These are phyloP conservation scores for Hygrophila difformis DNA, from an alignment of 257 asterid species.

Conservation along the genomic window DNA sequence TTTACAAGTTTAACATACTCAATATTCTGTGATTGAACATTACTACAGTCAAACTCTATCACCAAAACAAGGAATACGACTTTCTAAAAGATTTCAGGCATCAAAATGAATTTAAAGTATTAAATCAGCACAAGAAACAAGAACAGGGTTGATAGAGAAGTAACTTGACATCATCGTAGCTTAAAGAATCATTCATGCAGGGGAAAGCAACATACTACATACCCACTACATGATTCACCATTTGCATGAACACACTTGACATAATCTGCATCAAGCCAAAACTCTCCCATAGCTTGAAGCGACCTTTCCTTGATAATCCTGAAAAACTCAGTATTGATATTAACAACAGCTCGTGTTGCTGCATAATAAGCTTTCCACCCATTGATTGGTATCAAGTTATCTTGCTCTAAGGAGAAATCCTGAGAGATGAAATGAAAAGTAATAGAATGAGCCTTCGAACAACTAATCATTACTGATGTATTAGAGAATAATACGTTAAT, in stretches of 20 bases:
- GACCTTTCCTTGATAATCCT: constrained; percentile 56
- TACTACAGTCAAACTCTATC: background rate
- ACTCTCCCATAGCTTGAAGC: constrained; percentile 62
- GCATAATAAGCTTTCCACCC: constrained; percentile 99
- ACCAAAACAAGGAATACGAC: no score
- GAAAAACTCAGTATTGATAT: constrained; percentile 54
- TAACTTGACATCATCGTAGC: background rate
- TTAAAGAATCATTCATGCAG: constrained; percentile 1
- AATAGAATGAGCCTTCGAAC: constrained; percentile 12
- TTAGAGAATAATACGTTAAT: background rate
- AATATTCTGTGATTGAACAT: no score
- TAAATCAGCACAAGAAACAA: background rate
- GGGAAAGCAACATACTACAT: constrained; percentile 23
- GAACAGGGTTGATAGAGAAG: background rate
- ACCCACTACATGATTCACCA: constrained; percentile 86
- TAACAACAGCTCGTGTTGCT: constrained; percentile 77
- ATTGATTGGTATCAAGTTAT: constrained; percentile 49
- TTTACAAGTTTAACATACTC: no score
- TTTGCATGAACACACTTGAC: constrained; percentile 84
- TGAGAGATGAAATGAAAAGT: constrained; percentile 17
- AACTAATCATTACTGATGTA: constrained; percentile 9
- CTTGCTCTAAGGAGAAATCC: constrained; percentile 96
- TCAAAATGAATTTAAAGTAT: no score
- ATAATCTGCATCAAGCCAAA: constrained; percentile 91
- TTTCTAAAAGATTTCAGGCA: no score